These are phyloP conservation scores for Hypoxylon lienhwacheense DNA, from an alignment of 495 filamentous ascomycete genomes.

Conservation along the genomic window DNA sequence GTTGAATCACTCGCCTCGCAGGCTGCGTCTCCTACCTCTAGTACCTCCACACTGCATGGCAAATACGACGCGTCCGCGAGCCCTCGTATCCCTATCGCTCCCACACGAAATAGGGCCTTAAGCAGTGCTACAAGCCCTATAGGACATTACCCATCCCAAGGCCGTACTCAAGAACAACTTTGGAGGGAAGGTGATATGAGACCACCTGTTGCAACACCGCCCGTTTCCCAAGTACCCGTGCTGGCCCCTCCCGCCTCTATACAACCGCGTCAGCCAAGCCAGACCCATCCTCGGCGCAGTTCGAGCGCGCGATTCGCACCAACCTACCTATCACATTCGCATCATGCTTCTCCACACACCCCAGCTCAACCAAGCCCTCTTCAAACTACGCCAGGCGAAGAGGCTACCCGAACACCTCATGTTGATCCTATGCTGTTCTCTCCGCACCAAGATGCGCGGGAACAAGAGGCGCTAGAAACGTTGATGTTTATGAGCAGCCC, in stretches of 20 bases:
- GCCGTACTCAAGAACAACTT: constrained; percentile 47
- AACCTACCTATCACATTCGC: constrained; percentile 43
- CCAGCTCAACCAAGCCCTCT: constrained; percentile 46
- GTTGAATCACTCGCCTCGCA: constrained; percentile 69
- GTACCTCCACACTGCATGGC: constrained; percentile 54
- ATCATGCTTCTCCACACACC: constrained; percentile 44
- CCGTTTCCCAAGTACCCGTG: constrained; percentile 31
- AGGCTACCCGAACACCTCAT: constrained; percentile 55
- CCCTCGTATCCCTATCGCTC: constrained; percentile 42
- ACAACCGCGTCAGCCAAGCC: constrained; percentile 45
- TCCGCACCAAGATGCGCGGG: constrained; percentile 58
- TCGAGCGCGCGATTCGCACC: constrained; percentile 44
- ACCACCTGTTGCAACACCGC: constrained; percentile 26
- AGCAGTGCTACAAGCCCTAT: constrained; percentile 42
- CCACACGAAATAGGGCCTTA: constrained; percentile 39
- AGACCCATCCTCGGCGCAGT: constrained; percentile 40
- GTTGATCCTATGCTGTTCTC: constrained; percentile 62
- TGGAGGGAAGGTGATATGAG: constrained; percentile 45
- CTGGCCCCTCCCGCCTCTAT: constrained; percentile 67
- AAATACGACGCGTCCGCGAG: constrained; percentile 52
- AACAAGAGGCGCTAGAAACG: constrained; percentile 86
- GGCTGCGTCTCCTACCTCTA: constrained; percentile 59
- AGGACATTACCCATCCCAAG: constrained; percentile 27
- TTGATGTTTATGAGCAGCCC: constrained; percentile 87
- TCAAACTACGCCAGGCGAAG: constrained; percentile 30